A percentile compares a stretch with the other conserved stretches of the same genome.
Conservation (phyloP, 1,284 basidiomycete genomes). For the Fistulina hepatica region DNA sequence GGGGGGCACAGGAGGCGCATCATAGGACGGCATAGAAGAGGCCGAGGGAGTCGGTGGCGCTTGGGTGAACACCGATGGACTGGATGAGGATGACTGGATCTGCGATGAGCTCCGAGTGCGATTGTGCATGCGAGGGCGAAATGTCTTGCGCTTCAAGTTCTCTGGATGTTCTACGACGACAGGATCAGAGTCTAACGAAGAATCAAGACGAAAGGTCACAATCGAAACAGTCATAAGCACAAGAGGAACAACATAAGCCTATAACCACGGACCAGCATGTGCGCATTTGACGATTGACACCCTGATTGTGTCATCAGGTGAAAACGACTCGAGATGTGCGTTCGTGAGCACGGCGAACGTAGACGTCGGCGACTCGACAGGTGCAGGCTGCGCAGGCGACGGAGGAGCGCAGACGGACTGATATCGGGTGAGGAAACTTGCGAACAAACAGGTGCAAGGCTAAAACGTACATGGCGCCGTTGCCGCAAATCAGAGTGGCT, state of each 20-base stretch:
- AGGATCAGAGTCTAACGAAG: no score
- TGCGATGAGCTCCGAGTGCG: conserved; percentile 2
- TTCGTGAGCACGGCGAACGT: conserved; percentile 25
- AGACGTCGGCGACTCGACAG: conserved; percentile 6
- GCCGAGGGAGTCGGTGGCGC: no score
- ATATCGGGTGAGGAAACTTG: not conserved
- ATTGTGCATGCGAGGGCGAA: conserved; percentile 2
- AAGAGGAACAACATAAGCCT: no score
- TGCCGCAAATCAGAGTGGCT: conserved; percentile 17
- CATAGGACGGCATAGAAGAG: no score
- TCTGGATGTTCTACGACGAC: conserved; percentile 8
- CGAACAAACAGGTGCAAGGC: not conserved
- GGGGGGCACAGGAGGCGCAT: no score
- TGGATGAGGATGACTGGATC: conserved; percentile 4
- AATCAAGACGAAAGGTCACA: no score
- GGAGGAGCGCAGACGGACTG: not conserved
- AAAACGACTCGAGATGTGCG: conserved; percentile 23
- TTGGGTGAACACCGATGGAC: no score
- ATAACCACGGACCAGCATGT: no score
- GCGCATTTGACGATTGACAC: conserved; percentile 18
- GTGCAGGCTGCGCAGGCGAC: not conserved
- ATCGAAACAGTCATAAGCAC: no score
- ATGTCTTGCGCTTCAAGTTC: not conserved
- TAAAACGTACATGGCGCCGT: conserved; percentile 10
- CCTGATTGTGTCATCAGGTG: conserved; percentile 30